phyloP scores from a whole-genome alignment of 108 stramenopile species.

The Tribonema minus region DNA sequence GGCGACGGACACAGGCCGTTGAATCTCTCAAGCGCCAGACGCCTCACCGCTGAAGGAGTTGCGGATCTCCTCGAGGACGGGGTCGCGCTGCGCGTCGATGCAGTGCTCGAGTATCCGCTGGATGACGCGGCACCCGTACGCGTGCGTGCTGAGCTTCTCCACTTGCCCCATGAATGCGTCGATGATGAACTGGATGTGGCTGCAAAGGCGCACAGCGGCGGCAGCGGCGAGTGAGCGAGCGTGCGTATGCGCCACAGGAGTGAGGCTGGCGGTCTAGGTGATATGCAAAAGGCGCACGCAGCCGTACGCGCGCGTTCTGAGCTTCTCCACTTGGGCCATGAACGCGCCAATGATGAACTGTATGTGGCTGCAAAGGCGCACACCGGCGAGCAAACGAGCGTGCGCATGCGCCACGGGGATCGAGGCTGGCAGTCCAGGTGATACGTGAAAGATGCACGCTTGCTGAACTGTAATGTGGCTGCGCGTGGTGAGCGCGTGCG shows the following conservation, averaged over 20 bases:
- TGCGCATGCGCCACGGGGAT: background rate
- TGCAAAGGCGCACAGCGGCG: conserved; percentile 10
- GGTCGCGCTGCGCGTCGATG: conserved; percentile 66
- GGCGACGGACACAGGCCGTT: no score
- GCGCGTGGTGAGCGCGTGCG: no score
- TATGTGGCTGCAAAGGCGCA: conserved; percentile 59
- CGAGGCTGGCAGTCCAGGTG: no score
- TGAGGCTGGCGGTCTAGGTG: no score
- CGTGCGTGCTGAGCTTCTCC: conserved; percentile 77
- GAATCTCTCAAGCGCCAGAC: no score
- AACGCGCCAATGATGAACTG: conserved; percentile 88
- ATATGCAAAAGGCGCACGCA: no score
- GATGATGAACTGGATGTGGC: conserved; percentile 85
- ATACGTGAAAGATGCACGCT: no score
- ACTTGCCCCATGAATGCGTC: conserved; percentile 77
- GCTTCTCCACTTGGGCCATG: conserved; percentile 68
- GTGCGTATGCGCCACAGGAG: background rate
- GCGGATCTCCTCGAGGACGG: conserved; percentile 53
- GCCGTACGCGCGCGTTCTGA: conserved; percentile 89
- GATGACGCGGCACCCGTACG: conserved; percentile 91
- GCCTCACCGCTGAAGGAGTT: conserved; percentile 20
- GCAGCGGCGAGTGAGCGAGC: background rate
- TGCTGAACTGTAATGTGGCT: no score
- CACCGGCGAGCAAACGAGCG: background rate
- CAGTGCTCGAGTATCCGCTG: conserved; percentile 93